phyloP scores from a whole-genome alignment of 2,329 filamentous ascomycete genomes.

The Incumbomyces lentus region DNA sequence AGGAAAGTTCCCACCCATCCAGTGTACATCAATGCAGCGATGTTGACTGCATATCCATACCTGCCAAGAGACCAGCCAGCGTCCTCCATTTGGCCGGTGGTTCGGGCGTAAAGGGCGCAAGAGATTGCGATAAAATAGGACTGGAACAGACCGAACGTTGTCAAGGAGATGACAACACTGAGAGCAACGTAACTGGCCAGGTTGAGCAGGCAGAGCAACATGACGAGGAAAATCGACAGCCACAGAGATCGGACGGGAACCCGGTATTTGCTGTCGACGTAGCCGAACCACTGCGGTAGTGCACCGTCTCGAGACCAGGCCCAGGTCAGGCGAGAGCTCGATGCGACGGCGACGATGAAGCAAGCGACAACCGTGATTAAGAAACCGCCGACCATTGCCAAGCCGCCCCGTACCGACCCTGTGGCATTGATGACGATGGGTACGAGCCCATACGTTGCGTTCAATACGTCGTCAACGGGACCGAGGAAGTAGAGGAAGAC shows the following conservation, averaged over 20 bases:
- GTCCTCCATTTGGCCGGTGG: too few species aligned
- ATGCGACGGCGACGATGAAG: constrained; percentile 27
- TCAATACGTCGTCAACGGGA: constrained; percentile 15
- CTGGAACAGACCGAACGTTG: constrained; percentile 27
- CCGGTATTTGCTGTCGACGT: constrained; percentile 25
- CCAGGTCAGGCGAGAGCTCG: constrained; percentile 40
- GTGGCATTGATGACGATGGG: constrained; percentile 14
- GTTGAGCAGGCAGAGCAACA: constrained; percentile 31
- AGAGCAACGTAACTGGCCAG: constrained; percentile 30
- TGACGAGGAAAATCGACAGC: constrained; percentile 26
- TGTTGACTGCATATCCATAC: constrained; percentile 24
- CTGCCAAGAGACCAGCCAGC: constrained; percentile 24
- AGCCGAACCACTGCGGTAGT: constrained; percentile 31
- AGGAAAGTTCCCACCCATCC: constrained; percentile 21
- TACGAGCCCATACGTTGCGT: constrained; percentile 10
- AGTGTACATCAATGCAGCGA: constrained; percentile 23
- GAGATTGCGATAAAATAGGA: constrained; percentile 33
- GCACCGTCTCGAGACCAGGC: constrained; percentile 41
- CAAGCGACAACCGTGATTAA: constrained; percentile 12
- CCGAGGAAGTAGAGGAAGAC: constrained; percentile 27
- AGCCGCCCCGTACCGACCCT: constrained; percentile 9
- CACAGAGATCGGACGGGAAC: constrained; percentile 32
- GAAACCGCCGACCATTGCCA: constrained; percentile 11
- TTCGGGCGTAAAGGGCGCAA: too few species aligned
- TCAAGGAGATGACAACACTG: constrained; percentile 31